phyloP scores from a whole-genome alignment of 495 filamentous ascomycete genomes.

The Hyphodiscus hymeniophilus region DNA sequence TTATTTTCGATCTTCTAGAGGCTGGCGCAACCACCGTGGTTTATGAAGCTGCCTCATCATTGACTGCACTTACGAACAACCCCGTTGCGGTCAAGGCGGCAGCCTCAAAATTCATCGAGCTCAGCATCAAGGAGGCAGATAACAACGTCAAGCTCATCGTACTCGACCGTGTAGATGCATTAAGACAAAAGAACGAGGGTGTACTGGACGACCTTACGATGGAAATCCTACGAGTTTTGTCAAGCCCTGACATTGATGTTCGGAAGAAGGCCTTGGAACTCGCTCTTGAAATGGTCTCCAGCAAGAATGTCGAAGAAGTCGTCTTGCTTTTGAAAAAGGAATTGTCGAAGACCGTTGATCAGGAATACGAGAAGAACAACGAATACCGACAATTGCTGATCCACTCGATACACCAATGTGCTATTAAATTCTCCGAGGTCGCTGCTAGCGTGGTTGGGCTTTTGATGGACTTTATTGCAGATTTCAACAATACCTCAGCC shows the following conservation, averaged over 20 bases:
- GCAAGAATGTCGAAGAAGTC: constrained; percentile 98
- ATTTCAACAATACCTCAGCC: constrained; percentile 94
- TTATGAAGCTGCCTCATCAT: constrained; percentile 96
- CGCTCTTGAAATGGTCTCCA: constrained; percentile 94
- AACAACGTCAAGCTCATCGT: constrained; percentile 99
- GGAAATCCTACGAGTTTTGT: constrained; percentile 95
- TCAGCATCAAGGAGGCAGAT: constrained; percentile 92
- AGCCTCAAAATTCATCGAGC: constrained; percentile 90
- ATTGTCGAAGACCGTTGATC: constrained; percentile 92
- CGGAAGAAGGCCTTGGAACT: constrained; percentile 85
- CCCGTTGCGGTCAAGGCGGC: constrained; percentile 97
- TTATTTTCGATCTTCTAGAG: constrained; percentile 96
- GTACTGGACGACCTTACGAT: constrained; percentile 94
- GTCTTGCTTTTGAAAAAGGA: constrained; percentile 96
- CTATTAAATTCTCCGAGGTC: constrained; percentile 97
- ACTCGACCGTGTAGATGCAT: constrained; percentile 84
- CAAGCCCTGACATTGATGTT: constrained; percentile 94
- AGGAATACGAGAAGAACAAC: constrained; percentile 98
- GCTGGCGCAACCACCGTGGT: constrained; percentile 89
- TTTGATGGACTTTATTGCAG: constrained; percentile 98
- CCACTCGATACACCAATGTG: constrained; percentile 94
- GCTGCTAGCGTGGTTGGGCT: constrained; percentile 93
- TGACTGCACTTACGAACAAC: constrained; percentile 90
- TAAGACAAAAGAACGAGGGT: constrained; percentile 87
- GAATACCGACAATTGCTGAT: constrained; percentile 95